Conservation (phyloP, 768 basidiomycete genomes). For the Amanita pseudoporphyria region DNA sequence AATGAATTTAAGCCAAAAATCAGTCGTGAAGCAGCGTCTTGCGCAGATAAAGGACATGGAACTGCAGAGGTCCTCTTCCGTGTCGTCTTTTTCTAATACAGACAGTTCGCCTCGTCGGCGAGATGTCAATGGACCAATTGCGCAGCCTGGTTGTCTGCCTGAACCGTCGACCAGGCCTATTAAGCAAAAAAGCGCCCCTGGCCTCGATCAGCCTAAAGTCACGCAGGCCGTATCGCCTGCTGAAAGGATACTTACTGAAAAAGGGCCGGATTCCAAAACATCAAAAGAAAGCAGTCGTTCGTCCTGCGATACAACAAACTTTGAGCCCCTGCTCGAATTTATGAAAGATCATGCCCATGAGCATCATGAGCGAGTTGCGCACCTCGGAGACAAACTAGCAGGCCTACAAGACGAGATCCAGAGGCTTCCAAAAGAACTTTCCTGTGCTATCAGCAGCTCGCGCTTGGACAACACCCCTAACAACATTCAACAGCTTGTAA, state of each 20-base stretch:
- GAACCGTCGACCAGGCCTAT: neutral
- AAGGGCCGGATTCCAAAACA: too few relatives aligned
- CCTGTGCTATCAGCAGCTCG: neutral
- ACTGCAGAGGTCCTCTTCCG: constrained; percentile 14
- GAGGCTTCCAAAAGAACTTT: constrained; percentile 9
- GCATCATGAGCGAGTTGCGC: constrained; percentile 3
- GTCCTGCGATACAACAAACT: constrained; percentile 1
- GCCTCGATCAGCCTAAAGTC: neutral
- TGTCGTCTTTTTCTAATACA: constrained; percentile 4
- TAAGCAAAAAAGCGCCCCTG: neutral
- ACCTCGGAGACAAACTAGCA: constrained; percentile 6
- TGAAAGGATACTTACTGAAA: neutral
- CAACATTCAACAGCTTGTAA: constrained; percentile 21
- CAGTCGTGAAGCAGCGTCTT: constrained; percentile 58
- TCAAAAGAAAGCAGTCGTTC: neutral
- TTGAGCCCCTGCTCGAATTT: neutral
- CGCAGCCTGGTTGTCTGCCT: neutral
- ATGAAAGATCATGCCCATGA: neutral
- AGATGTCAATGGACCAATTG: neutral
- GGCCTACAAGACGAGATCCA: constrained; percentile 15
- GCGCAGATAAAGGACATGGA: constrained; percentile 43
- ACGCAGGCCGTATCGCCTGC: neutral
- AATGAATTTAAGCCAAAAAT: constrained; percentile 46
- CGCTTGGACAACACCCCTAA: constrained; percentile 15
- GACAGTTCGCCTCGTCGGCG: neutral